Evolutionary conservation across 805 yeast species (phyloP).

Genomic region (Sugiyamaella chiloensis): DNA sequence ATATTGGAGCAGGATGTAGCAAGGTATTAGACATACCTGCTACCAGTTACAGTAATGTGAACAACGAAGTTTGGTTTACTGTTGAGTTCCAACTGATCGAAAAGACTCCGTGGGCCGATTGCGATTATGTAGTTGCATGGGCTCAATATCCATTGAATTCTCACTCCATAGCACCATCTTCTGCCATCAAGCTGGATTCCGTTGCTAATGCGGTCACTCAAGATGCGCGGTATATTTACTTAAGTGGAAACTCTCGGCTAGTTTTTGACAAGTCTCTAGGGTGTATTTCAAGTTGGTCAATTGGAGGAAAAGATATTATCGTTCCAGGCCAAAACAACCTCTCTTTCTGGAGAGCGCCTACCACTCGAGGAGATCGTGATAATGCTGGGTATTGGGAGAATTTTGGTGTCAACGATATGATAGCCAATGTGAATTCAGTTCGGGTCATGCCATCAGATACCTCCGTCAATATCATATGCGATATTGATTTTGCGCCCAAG

Average conservation of each 20-base stretch:
- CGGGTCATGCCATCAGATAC: constrained; percentile 27
- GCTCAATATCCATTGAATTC: constrained; percentile 20
- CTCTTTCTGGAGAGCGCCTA: constrained; percentile 35
- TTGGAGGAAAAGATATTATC: constrained; percentile 11
- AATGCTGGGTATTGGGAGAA: constrained; percentile 32
- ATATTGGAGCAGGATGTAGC: background rate
- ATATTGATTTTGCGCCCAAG: constrained; percentile 27
- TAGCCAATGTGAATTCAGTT: constrained; percentile 20
- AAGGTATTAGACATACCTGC: background rate
- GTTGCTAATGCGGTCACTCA: background rate
- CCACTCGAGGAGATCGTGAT: constrained; percentile 31
- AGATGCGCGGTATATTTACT: background rate
- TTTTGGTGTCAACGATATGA: constrained; percentile 20
- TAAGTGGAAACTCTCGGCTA: background rate
- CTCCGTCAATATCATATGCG: constrained; percentile 19
- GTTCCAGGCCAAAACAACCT: constrained; percentile 12
- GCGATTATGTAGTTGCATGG: constrained; percentile 27
- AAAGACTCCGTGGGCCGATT: background rate
- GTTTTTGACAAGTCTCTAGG: constrained; percentile 14
- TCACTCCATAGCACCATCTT: background rate
- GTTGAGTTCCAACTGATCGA: background rate
- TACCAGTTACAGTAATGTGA: background rate
- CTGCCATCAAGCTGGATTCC: background rate
- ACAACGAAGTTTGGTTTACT: background rate
- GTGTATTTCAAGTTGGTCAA: constrained; percentile 9